These are phyloP conservation scores for Phytophthora syringae DNA, from an alignment of 352 stramenopile genomes.

Conservation along the genomic window DNA sequence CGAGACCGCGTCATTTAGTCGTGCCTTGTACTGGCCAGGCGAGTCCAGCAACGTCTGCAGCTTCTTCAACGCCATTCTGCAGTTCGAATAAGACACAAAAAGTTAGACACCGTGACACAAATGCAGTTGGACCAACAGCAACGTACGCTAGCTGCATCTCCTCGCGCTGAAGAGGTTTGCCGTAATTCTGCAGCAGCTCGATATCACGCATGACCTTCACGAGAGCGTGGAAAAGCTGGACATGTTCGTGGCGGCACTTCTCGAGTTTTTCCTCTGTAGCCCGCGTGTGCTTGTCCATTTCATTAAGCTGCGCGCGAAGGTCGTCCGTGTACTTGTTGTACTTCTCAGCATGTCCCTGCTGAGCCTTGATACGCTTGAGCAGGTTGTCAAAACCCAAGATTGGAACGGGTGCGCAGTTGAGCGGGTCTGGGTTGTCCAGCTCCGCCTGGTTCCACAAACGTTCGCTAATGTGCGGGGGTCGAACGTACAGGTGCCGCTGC, in stretches of 20 bases:
- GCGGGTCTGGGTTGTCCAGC: conserved; percentile 85
- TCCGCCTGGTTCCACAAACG: conserved; percentile 87
- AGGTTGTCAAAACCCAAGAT: conserved; percentile 83
- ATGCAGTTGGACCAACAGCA: not conserved
- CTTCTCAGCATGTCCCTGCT: conserved; percentile 83
- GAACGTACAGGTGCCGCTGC: conserved; percentile 80
- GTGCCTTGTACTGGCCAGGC: conserved; percentile 88
- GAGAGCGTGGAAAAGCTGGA: conserved; percentile 84
- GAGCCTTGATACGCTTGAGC: conserved; percentile 83
- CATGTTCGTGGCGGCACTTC: conserved; percentile 84
- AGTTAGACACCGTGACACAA: conserved; percentile 2
- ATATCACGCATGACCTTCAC: conserved; percentile 91
- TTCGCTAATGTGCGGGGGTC: conserved; percentile 85
- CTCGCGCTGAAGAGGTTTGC: conserved; percentile 82
- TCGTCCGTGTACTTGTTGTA: conserved; percentile 85
- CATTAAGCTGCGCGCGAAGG: conserved; percentile 69
- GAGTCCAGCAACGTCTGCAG: conserved; percentile 80
- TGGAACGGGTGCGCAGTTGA: conserved; percentile 78
- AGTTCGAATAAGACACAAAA: conserved; percentile 3
- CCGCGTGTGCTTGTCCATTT: conserved; percentile 85
- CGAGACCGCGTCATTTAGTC: conserved; percentile 79
- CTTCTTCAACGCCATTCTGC: conserved; percentile 84
- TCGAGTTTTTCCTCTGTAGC: conserved; percentile 87
- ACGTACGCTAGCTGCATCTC: conserved; percentile 85
- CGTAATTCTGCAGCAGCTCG: conserved; percentile 85